Percentiles rank a stretch among this genome's conserved stretches.
Conservation (phyloP, 257 asterid genomes). For the Solanum piurae region DNA sequence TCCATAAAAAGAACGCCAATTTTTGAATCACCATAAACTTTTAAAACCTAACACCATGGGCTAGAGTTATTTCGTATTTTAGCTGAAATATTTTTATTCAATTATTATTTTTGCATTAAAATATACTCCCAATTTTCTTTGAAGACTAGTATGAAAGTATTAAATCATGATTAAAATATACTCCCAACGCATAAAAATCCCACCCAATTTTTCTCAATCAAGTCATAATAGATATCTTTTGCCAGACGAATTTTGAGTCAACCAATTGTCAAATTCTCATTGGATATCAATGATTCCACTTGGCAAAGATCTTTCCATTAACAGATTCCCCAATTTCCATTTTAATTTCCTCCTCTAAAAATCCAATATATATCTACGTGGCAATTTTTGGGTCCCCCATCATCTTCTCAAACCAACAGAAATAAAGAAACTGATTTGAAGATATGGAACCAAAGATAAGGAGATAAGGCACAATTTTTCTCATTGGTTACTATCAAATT, state of each 20-base stretch:
- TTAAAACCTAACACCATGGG: neutral
- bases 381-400: constrained; percentile 9
- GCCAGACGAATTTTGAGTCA: neutral
- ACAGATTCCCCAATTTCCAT: neutral
- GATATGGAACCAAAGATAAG: constrained; percentile 53
- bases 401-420: constrained; percentile 43
- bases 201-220: neutral
- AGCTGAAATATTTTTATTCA: neutral
- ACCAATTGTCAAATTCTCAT: constrained; percentile 15
- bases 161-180: too few relatives aligned
- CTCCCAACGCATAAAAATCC: neutral
- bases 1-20: neutral
- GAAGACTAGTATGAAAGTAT: too few relatives aligned
- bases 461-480: constrained; percentile 54
- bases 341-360: neutral
- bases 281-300: constrained; percentile 18
- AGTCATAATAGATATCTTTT: neutral
- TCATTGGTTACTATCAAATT: constrained; percentile 42
- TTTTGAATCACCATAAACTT: neutral
- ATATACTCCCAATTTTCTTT: too few relatives aligned
- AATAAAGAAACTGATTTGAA: constrained; percentile 36
- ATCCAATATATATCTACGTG: neutral
- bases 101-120: too few relatives aligned
- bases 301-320: constrained; percentile 3
- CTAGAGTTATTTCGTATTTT: too few relatives aligned